Evolutionary conservation across 148 eudicot genomes (phyloP).

Genomic region (Cornus kousa): DNA sequence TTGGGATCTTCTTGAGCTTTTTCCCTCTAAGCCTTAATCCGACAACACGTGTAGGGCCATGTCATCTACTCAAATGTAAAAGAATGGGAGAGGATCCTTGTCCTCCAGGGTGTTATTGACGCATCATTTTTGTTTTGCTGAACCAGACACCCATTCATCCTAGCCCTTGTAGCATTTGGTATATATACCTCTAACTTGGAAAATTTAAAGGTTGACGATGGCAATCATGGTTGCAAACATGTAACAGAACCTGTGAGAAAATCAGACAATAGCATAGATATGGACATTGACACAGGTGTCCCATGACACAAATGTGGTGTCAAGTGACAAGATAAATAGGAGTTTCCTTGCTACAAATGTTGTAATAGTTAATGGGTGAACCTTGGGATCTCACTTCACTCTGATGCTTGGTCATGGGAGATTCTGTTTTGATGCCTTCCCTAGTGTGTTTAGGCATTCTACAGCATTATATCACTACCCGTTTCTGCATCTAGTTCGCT

Average conservation of each 20-base stretch:
- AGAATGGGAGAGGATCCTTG: too few relatives aligned
- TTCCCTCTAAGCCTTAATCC: neutral
- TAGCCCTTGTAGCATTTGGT: neutral
- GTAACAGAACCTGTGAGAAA: neutral
- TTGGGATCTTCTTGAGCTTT: too few relatives aligned
- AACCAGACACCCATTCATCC: neutral
- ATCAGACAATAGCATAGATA: neutral
- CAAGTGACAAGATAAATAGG: conserved; percentile 4
- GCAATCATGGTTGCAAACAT: neutral
- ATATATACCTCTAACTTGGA: neutral
- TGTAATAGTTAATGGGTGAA: neutral
- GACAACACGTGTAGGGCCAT: neutral
- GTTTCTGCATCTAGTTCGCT: neutral
- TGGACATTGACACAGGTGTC: conserved; percentile 8
- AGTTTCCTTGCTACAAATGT: neutral
- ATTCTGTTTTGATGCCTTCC: neutral
- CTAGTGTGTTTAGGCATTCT: too few relatives aligned
- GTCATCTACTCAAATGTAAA: neutral
- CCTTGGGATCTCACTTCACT: neutral
- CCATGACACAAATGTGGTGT: conserved; percentile 3
- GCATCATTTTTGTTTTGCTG: neutral
- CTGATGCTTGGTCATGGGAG: neutral
- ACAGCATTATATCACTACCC: too few relatives aligned
- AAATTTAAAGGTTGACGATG: neutral
- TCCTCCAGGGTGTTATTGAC: neutral